Conservation (phyloP, 331 rosid genomes). For the Pyracantha coccinea region DNA sequence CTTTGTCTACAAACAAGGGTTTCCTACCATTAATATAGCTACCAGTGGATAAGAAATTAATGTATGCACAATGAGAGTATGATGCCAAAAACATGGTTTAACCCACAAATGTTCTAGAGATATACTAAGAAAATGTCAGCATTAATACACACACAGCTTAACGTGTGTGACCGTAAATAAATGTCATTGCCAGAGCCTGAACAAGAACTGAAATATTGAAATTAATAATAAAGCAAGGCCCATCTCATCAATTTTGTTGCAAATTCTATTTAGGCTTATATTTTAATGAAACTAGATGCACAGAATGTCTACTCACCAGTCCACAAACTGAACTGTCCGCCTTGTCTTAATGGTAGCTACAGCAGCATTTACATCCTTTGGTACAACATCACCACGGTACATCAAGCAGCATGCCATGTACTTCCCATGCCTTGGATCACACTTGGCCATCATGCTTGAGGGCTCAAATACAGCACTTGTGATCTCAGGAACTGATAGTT, state of each 20-base stretch:
- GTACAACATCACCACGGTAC: slow-evolving; percentile 67
- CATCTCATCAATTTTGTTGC: not conserved
- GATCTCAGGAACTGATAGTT: slow-evolving; percentile 58
- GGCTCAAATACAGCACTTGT: slow-evolving; percentile 72
- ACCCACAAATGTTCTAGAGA: not conserved
- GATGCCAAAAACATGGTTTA: not conserved
- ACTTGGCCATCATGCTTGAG: slow-evolving; percentile 68
- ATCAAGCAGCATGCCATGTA: slow-evolving; percentile 79
- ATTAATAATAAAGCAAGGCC: not conserved
- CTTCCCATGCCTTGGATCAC: slow-evolving; percentile 75
- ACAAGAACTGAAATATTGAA: not conserved
- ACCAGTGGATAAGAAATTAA: not conserved
- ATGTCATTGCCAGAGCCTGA: not conserved
- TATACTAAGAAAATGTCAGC: not conserved
- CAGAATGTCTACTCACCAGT: slow-evolving; percentile 36
- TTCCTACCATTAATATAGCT: not conserved
- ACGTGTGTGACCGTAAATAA: not conserved
- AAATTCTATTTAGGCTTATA: not conserved
- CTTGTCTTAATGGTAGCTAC: slow-evolving; percentile 53
- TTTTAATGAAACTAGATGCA: not conserved
- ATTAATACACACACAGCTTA: not conserved
- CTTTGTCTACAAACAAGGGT: not conserved
- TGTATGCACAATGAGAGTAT: not conserved
- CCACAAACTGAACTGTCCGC: slow-evolving; percentile 61
- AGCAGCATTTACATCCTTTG: slow-evolving; percentile 57